phyloP scores from a whole-genome alignment of 140 eudicot genomes.

The Senecio squalidus region DNA sequence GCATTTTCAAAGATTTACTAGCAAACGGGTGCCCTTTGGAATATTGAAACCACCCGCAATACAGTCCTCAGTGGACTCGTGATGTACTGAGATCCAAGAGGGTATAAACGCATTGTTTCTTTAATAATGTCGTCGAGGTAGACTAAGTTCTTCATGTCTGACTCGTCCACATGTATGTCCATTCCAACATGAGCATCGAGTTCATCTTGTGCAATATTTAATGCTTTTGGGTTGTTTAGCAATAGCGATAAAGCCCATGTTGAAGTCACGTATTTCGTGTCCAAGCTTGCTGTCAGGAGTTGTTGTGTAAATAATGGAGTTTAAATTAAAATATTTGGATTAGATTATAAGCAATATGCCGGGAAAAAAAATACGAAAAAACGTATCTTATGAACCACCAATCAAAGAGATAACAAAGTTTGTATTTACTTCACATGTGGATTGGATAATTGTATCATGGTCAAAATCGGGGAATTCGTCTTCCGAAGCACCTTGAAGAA shows the following conservation, averaged over 20 bases:
- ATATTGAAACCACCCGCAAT: background rate
- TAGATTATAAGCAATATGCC: no score
- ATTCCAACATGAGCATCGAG: background rate
- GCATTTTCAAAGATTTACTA: background rate
- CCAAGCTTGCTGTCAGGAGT: background rate
- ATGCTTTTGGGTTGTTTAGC: background rate
- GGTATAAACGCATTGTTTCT: constrained; percentile 13
- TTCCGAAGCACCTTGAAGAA: background rate
- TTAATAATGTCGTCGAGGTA: constrained; percentile 18
- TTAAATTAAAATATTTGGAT: no score
- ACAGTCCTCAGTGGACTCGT: background rate
- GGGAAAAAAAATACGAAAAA: no score
- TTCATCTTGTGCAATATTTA: background rate
- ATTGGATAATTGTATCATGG: background rate
- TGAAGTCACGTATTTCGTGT: background rate
- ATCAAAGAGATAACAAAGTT: background rate
- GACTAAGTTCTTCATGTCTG: background rate
- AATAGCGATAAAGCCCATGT: background rate
- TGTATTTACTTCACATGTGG: background rate
- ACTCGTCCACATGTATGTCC: background rate
- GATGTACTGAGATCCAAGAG: background rate
- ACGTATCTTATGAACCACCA: no score
- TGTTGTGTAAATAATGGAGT: background rate
- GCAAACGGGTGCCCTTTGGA: background rate
- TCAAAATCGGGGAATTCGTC: background rate